Conservation (phyloP, 208 protist genomes). For the Leishmania martiniquensis region DNA sequence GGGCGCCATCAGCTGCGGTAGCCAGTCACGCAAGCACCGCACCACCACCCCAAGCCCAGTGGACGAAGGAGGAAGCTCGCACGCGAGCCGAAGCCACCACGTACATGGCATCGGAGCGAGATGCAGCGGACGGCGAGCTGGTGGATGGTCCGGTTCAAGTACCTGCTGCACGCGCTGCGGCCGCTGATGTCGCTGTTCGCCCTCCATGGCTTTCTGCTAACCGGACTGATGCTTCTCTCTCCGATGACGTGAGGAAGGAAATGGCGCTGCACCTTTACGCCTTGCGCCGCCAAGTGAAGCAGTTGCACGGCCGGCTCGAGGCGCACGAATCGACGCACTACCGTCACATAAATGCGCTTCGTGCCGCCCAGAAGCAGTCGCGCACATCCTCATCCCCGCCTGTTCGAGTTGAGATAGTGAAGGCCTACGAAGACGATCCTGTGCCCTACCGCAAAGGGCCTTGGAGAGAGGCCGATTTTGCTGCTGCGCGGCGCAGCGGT, state of each 20-base stretch:
- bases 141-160: background rate
- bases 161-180: background rate
- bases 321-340: constrained; percentile 28
- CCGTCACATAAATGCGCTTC: constrained; percentile 18
- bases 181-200: background rate
- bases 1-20: background rate
- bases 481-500: background rate
- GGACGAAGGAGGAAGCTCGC: background rate
- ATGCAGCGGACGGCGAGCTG: background rate
- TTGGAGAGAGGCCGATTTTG: constrained; percentile 30
- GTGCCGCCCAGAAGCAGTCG: background rate
- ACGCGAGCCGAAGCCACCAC: background rate
- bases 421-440: constrained; percentile 54
- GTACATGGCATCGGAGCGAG: background rate
- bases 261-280: constrained; percentile 65
- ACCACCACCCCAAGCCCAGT: background rate
- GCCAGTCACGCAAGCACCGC: background rate
- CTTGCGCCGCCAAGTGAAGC: constrained; percentile 48
- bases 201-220: background rate
- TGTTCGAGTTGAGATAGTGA: constrained; percentile 59
- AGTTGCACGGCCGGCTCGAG: constrained; percentile 37
- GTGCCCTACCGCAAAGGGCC: constrained; percentile 63
- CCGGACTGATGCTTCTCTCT: constrained; percentile 7
- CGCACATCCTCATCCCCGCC: background rate
- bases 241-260: constrained; percentile 47